A percentile compares a stretch with the other conserved stretches of the same genome.
These are phyloP conservation scores for Creolimax fragrantissima DNA, from an alignment of 78 protist genomes.

Conservation along the genomic window DNA sequence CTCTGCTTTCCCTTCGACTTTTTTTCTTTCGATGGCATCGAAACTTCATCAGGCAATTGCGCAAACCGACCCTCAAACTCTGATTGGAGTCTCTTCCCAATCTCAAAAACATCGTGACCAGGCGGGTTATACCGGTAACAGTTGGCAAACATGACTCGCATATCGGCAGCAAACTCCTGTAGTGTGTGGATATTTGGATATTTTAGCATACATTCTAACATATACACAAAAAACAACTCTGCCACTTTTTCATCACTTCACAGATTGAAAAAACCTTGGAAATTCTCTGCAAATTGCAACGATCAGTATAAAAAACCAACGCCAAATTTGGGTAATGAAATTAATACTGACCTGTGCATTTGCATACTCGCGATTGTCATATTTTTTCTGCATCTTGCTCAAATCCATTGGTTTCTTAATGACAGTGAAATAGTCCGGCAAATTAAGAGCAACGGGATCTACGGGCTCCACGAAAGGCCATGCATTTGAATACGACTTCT, in stretches of 20 bases:
- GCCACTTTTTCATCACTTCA: too few species aligned
- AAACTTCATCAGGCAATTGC: neutral
- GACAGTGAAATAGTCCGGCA: neutral
- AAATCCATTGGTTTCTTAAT: conserved; percentile 28
- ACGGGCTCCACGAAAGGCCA: neutral
- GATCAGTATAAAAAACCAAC: too few species aligned
- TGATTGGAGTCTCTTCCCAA: neutral
- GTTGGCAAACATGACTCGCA: conserved; percentile 24
- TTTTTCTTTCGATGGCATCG: neutral
- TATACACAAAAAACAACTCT: too few species aligned
- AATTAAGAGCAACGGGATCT: neutral
- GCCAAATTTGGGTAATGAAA: too few species aligned
- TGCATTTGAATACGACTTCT: neutral
- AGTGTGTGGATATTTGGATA: neutral
- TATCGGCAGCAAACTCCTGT: conserved; percentile 1
- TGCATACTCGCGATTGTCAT: neutral
- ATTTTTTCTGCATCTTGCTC: neutral
- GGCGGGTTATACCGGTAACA: conserved; percentile 2
- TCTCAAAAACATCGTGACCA: neutral
- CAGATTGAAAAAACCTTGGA: too few species aligned
- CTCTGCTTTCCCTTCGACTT: neutral
- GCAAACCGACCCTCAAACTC: neutral
- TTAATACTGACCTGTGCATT: neutral
- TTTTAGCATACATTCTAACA: too few species aligned
- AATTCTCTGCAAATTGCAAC: too few species aligned